Evolutionary conservation across 805 yeast genomes (phyloP), one percentile per base, ranked within the genome.

Genomic region (Phaffomyces thermotolerans): DNA sequence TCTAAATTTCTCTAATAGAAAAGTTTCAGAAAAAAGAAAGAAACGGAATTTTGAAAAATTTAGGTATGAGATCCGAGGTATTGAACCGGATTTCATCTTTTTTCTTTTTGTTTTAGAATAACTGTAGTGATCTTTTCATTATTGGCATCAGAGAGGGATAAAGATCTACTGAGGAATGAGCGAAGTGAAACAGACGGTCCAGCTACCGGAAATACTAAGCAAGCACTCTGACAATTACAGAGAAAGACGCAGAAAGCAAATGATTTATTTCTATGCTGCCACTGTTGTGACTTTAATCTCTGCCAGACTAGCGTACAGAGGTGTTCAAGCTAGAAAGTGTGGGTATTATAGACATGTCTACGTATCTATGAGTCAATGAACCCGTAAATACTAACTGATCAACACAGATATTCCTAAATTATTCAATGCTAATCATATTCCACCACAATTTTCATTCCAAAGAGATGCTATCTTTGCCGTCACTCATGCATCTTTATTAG

Each of bases 381-480:
- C 13, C 4, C 8, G 23, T 10, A n/a, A n/a, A 27, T 34, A 34
- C 42, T 39, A 33, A 33, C 32, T 20, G 22, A n/a, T n/a, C 14
- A 27, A 27, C 12, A 25, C 29, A 40, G 42, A 78, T 53, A 63
- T 78, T 6, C 96, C 96, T 8, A 73, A 73, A 36, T 70, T 80
- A 54, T 90, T 85, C 63, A 89, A 86, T 54, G 87, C 90, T 12
- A 89, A 89, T 63, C 91, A 88, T 55, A 74, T 78, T 45, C 95
- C 95, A 2, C 96, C 96, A 6, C 71, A 79, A n/a, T 84, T 81
- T 56, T 81, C 84, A 27, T 80, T 85, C 58, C 79, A 85, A 48
- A 76, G 78, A 43, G 96, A 89, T 60, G 96, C 96, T 2, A 76
- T 87, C 30, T 78, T 80, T 34, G 96, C 96, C 0, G 87, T 90